Conservation (phyloP, 2,329 filamentous ascomycete species). For the Truncatella angustata region DNA sequence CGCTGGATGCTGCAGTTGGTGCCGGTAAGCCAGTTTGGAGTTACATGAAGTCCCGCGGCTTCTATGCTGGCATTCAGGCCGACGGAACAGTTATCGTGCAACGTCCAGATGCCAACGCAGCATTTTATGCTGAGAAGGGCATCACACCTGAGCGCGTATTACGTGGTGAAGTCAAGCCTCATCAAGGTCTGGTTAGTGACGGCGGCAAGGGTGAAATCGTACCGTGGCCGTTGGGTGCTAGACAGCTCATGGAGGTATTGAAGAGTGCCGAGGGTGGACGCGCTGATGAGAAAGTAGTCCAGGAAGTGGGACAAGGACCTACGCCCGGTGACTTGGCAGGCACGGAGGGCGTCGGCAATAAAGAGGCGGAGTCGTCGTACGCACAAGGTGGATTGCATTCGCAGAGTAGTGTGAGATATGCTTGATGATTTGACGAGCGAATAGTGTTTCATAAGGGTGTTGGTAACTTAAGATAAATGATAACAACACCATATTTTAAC, state of each 20-base stretch:
- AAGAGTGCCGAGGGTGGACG: slow-evolving; percentile 34
- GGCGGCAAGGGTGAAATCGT: slow-evolving; percentile 29
- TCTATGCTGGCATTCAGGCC: slow-evolving; percentile 83
- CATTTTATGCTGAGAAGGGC: slow-evolving; percentile 71
- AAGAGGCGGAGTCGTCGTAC: not conserved
- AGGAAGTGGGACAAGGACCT: slow-evolving; percentile 18
- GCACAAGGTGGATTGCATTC: not conserved
- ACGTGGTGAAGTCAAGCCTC: slow-evolving; percentile 36
- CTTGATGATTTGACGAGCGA: not conserved
- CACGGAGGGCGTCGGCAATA: slow-evolving; percentile 8
- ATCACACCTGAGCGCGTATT: slow-evolving; percentile 48
- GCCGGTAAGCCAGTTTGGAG: slow-evolving; percentile 66
- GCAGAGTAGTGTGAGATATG: not conserved
- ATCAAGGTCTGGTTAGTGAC: slow-evolving; percentile 23
- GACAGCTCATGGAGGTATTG: slow-evolving; percentile 37
- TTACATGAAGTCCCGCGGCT: slow-evolving; percentile 85
- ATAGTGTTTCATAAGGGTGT: not conserved
- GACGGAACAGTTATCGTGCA: slow-evolving; percentile 87
- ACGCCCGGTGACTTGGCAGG: slow-evolving; percentile 24
- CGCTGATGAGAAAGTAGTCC: slow-evolving; percentile 21
- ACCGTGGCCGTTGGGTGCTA: slow-evolving; percentile 37
- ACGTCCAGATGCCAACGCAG: slow-evolving; percentile 82
- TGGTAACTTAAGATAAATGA: not conserved
- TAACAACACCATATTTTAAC: too few species aligned
- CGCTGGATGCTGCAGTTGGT: slow-evolving; percentile 63